A percentile compares a stretch with the other conserved stretches of the same genome.
These are phyloP conservation scores for Phaeomoniella chlamydospora DNA, from an alignment of 2,329 filamentous ascomycete species.

Conservation along the genomic window DNA sequence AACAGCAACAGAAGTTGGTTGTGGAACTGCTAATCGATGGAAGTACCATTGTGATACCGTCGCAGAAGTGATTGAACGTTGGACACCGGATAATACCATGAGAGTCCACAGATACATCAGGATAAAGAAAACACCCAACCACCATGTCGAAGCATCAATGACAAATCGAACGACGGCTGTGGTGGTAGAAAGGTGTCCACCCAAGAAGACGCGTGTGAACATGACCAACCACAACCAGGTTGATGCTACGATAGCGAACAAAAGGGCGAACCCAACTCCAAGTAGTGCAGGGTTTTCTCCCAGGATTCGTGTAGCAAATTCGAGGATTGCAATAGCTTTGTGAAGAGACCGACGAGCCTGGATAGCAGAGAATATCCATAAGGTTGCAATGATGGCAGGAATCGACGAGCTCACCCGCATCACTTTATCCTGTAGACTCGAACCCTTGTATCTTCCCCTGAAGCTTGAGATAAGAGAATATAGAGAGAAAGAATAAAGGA, in stretches of 20 bases:
- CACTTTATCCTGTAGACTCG: conserved; percentile 66
- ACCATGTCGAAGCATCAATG: conserved; percentile 82
- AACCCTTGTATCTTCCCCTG: conserved; percentile 59
- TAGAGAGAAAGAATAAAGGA: conserved; percentile 77
- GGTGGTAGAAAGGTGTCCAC: conserved; percentile 57
- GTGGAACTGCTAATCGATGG: conserved; percentile 69
- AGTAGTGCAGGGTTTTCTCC: conserved; percentile 72
- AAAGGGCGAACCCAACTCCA: conserved; percentile 64
- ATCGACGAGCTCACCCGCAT: conserved; percentile 81
- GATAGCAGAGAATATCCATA: conserved; percentile 75
- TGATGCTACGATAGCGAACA: conserved; percentile 67
- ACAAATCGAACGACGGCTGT: conserved; percentile 49
- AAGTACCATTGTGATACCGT: conserved; percentile 99
- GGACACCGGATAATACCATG: conserved; percentile 72
- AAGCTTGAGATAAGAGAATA: conserved; percentile 88
- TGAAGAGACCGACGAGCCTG: conserved; percentile 67
- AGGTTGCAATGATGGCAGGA: conserved; percentile 55
- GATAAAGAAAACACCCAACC: conserved; percentile 83
- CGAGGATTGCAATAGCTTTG: conserved; percentile 75
- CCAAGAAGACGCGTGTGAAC: conserved; percentile 90
- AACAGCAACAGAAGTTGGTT: conserved; percentile 64
- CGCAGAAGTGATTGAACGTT: conserved; percentile 81
- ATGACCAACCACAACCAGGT: conserved; percentile 95
- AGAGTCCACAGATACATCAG: conserved; percentile 93
- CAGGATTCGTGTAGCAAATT: conserved; percentile 82